These are phyloP conservation scores for Macrophomina phaseolina DNA, from an alignment of 2,329 filamentous ascomycete genomes.

Conservation along the genomic window DNA sequence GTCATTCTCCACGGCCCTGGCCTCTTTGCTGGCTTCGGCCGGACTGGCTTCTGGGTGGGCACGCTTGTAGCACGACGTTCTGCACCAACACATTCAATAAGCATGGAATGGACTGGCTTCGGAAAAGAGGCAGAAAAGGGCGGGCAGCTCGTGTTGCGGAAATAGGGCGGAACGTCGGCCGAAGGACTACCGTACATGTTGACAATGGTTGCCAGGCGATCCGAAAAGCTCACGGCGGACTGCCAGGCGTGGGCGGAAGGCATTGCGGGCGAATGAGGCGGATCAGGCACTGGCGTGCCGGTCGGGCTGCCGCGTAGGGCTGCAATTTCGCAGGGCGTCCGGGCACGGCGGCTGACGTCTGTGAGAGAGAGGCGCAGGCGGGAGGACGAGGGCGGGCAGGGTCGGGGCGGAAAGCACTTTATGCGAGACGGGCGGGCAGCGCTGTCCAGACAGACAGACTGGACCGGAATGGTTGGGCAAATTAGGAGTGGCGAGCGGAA, in stretches of 20 bases:
- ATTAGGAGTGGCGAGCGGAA: slow-evolving; percentile 27
- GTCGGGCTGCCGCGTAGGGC: slow-evolving; percentile 23
- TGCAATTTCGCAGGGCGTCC: slow-evolving; percentile 22
- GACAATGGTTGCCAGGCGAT: slow-evolving; percentile 50
- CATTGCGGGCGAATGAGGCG: slow-evolving; percentile 15
- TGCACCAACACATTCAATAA: slow-evolving; percentile 35
- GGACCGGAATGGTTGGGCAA: slow-evolving; percentile 16
- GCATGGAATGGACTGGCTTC: neutral
- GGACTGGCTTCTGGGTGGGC: slow-evolving; percentile 52
- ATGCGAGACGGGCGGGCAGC: slow-evolving; percentile 16
- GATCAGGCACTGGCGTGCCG: neutral
- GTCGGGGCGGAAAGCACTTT: neutral
- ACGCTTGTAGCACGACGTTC: slow-evolving; percentile 56
- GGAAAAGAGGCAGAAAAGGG: neutral
- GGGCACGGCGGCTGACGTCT: slow-evolving; percentile 14
- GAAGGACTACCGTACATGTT: slow-evolving; percentile 50
- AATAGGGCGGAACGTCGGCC: slow-evolving; percentile 9
- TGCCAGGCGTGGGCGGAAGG: slow-evolving; percentile 42
- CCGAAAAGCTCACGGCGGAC: slow-evolving; percentile 50
- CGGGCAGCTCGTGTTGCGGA: slow-evolving; percentile 10
- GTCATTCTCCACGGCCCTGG: slow-evolving; percentile 69
- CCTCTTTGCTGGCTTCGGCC: slow-evolving; percentile 60
- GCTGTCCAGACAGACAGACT: neutral
- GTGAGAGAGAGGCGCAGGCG: neutral
- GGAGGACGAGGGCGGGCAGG: neutral